These are phyloP conservation scores for Haplographium delicatum DNA, from an alignment of 495 filamentous ascomycete species.

Conservation along the genomic window DNA sequence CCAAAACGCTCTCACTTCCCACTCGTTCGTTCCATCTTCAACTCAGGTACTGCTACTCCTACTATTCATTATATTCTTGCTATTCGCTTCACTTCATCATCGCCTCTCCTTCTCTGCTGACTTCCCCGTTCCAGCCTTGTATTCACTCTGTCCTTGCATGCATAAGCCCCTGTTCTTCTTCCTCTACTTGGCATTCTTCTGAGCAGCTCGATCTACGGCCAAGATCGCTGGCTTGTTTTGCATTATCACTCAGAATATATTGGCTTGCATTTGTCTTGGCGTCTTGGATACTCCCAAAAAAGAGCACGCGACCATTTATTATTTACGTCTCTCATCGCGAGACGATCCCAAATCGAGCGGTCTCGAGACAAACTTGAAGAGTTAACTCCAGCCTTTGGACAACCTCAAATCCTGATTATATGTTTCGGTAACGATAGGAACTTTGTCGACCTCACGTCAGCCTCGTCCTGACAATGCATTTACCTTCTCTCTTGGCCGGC, in stretches of 20 bases:
- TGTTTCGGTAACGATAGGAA: not conserved
- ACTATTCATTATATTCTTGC: too few species aligned
- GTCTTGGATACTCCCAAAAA: not conserved
- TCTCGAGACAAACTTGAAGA: too few species aligned
- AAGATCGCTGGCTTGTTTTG: not conserved
- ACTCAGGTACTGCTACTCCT: not conserved
- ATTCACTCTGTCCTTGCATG: not conserved
- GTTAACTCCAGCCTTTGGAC: too few species aligned
- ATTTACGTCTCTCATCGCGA: too few species aligned
- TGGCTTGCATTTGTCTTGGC: not conserved
- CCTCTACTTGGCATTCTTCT: too few species aligned
- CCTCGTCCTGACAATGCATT: conserved; percentile 4
- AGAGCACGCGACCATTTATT: conserved; percentile 2
- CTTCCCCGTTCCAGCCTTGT: not conserved
- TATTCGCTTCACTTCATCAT: too few species aligned
- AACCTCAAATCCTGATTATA: not conserved
- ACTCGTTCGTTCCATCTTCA: not conserved
- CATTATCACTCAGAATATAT: not conserved
- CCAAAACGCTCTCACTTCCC: not conserved
- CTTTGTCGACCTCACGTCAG: not conserved
- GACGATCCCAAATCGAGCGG: too few species aligned
- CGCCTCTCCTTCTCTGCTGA: too few species aligned
- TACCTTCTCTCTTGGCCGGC: conserved; percentile 1
- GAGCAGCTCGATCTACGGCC: too few species aligned
- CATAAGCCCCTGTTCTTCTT: too few species aligned